Conservation (phyloP, 805 yeast species). For the Wickerhamiella alocasiicola region DNA sequence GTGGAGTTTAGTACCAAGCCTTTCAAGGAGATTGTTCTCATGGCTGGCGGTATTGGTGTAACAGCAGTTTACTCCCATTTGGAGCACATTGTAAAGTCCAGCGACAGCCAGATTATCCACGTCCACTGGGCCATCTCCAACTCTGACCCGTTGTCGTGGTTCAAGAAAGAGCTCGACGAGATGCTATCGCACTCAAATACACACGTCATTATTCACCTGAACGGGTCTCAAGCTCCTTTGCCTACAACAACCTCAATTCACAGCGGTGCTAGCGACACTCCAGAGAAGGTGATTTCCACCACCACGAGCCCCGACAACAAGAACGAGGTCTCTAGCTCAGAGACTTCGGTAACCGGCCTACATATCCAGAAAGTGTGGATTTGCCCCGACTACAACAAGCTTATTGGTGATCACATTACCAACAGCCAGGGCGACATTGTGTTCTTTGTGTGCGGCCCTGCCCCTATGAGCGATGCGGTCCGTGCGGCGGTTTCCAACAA, state of each 20-base stretch:
- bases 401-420: neutral
- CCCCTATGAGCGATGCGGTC: slow-evolving; percentile 1
- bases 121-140: slow-evolving; percentile 11
- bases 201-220: slow-evolving; percentile 3
- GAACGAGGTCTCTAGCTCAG: no score
- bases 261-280: neutral
- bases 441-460: slow-evolving; percentile 11
- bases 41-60: slow-evolving; percentile 69
- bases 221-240: neutral
- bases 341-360: no score
- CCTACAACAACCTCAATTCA: neutral
- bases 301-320: neutral
- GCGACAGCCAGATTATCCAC: neutral
- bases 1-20: slow-evolving; percentile 35
- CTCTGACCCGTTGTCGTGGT: slow-evolving; percentile 6
- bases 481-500: neutral
- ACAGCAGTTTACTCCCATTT: slow-evolving; percentile 43
- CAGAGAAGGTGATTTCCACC: neutral
- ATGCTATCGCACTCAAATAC: neutral
- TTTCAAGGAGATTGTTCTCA: slow-evolving; percentile 42
- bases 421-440: neutral
- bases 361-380: no score
- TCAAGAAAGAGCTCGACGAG: slow-evolving; percentile 1
- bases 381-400: neutral
- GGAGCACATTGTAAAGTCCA: neutral